Base-by-base conservation (phyloP, 1,139 yeast species). In the Yamadazyma taylorii region DNA sequence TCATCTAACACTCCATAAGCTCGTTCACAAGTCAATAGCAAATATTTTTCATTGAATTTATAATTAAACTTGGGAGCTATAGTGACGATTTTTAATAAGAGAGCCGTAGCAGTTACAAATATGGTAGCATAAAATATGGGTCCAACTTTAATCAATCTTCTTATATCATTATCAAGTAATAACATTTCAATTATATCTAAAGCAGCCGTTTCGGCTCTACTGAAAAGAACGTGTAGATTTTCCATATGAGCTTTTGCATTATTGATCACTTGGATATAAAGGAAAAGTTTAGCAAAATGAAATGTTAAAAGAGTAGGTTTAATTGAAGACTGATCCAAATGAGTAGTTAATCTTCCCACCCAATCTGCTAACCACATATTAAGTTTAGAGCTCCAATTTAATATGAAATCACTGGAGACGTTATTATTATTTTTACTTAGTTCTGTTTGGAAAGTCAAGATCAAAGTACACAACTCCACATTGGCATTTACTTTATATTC, bases 281-380 rank as follows among this genome's bases (percentile, higher is more conserved):
- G 21, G 25, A 33, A 39, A 8, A 39, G 27, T 13, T 39, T 39
- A 2, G 42, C 35, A 30, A 39, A 39, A 26, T 39, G 35, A 29
- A 37, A 39, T 5, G 37, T 37, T 16, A 39, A 25, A 8, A 39
- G 15, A 16, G 37, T 24, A 2, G 42, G 41, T 24, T 39, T 39
- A 4, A 34, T 23, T 7, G 42, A 37, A 9, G 41, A 37, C 8
- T 27, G 19, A 13, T 34, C 42, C 24, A 39, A 34, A 24, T 38
- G 34, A 11, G 36, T 39, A 10, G 35, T 32, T 14, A 39, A 31
- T 30, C 32, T 34, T 8, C 40, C 41, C 7, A 39, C 34, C 42
- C 42, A 39, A 16, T 37, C 42, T 11, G 40, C 40, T 11, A 39
- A 32, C 42, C 42, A 39, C 30, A 17, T 25, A 30, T 39, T 37